phyloP scores from a whole-genome alignment of 2,329 filamentous ascomycete genomes.

The Clonostachys sp. region DNA sequence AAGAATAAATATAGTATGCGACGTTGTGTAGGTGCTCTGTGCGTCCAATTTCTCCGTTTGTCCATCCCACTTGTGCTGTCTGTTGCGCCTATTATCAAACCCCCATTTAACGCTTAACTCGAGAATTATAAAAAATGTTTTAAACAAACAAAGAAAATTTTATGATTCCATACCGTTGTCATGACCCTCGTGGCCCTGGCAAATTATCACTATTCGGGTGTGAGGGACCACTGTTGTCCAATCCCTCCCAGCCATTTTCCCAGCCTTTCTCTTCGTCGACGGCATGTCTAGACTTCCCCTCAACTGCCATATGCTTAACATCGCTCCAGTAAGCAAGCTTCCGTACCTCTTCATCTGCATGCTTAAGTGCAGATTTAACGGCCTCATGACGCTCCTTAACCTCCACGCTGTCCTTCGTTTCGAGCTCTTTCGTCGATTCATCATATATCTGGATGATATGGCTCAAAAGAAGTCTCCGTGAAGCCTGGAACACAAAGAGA shows the following conservation, averaged over 20 bases:
- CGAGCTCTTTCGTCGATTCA: constrained; percentile 28
- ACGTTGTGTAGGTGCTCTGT: no score
- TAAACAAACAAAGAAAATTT: constrained; percentile 1
- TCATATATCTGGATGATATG: constrained; percentile 58
- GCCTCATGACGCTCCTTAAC: constrained; percentile 51
- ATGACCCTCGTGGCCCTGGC: constrained; percentile 2
- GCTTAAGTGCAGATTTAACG: constrained; percentile 68
- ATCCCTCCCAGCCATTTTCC: constrained; percentile 40
- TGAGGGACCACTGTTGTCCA: constrained; percentile 47
- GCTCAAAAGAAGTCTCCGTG: constrained; percentile 70
- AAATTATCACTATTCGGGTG: constrained; percentile 22
- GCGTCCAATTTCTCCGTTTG: no score
- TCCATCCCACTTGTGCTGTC: no score
- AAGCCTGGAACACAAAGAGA: constrained; percentile 84
- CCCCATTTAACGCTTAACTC: no score
- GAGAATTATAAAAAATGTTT: neutral
- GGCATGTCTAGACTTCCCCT: constrained; percentile 39
- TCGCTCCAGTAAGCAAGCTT: constrained; percentile 87
- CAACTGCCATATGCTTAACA: constrained; percentile 62
- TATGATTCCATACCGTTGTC: neutral
- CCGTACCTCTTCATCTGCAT: constrained; percentile 76
- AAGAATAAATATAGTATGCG: no score
- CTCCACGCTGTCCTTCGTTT: constrained; percentile 27
- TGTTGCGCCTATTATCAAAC: no score
- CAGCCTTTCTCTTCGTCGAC: constrained; percentile 29